Percentiles rank a stretch among this genome's conserved stretches.
Evolutionary conservation across 2,329 filamentous ascomycete species (phyloP).

Genomic region (Aspergillus spinulosporus): DNA sequence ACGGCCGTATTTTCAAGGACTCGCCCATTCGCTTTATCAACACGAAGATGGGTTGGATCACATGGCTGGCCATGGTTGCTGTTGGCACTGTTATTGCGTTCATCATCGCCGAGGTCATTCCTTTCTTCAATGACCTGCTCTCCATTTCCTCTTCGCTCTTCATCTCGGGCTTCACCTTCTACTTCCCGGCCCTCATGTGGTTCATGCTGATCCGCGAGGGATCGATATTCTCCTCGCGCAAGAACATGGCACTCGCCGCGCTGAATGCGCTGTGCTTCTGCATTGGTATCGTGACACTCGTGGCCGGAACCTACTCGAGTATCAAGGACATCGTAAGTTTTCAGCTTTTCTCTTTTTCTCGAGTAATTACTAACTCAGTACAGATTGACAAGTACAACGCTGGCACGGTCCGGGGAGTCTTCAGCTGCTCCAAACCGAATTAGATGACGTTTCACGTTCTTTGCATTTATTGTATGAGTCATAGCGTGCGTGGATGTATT

Average conservation of each 20-base stretch:
- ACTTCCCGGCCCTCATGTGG: slow-evolving; percentile 51
- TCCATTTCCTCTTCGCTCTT: slow-evolving; percentile 63
- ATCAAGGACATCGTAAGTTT: slow-evolving; percentile 36
- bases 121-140: slow-evolving; percentile 72
- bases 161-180: slow-evolving; percentile 88
- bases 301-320: slow-evolving; percentile 73
- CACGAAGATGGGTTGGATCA: slow-evolving; percentile 37
- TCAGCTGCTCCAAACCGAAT: slow-evolving; percentile 58
- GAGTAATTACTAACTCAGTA: slow-evolving; percentile 6
- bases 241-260: slow-evolving; percentile 52
- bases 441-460: slow-evolving; percentile 1
- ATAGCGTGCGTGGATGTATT: slow-evolving; percentile 11
- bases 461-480: slow-evolving; percentile 6
- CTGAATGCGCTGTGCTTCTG: slow-evolving; percentile 70
- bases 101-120: slow-evolving; percentile 80
- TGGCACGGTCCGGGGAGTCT: slow-evolving; percentile 65
- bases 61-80: slow-evolving; percentile 31
- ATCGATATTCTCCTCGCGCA: slow-evolving; percentile 33
- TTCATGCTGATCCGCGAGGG: slow-evolving; percentile 32
- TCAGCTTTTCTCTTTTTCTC: background rate
- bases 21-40: slow-evolving; percentile 37
- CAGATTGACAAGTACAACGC: slow-evolving; percentile 64
- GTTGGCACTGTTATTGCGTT: slow-evolving; percentile 75
- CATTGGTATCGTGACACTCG: slow-evolving; percentile 74
- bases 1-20: slow-evolving; percentile 35